Evolutionary conservation across 169 alveolate species (phyloP).

Genomic region (Eimeria necatrix): DNA sequence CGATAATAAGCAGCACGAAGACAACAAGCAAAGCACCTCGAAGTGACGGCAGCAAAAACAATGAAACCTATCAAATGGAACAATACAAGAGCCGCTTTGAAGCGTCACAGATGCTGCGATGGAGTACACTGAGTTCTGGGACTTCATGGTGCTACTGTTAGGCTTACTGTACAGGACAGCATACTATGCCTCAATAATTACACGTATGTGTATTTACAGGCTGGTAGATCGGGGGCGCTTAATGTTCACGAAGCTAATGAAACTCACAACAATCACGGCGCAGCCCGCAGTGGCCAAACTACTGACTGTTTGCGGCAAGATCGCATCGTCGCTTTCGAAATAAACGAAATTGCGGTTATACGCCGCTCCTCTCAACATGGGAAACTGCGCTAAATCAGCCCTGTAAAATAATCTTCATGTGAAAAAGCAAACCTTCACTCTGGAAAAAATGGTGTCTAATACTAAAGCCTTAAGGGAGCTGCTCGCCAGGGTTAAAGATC

Average conservation of each 20-base stretch:
- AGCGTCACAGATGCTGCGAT: background rate
- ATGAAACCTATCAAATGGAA: constrained; percentile 83
- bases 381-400: constrained; percentile 58
- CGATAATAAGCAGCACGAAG: constrained; percentile 85
- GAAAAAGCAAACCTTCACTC: background rate
- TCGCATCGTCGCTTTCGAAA: constrained; percentile 84
- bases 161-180: background rate
- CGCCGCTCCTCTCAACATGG: constrained; percentile 47
- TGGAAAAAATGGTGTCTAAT: too few relatives aligned
- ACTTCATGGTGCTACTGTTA: background rate
- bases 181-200: too few relatives aligned
- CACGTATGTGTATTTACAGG: too few relatives aligned
- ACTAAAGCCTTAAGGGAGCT: too few relatives aligned
- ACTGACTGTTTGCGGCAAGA: constrained; percentile 83
- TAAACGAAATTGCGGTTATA: constrained; percentile 81
- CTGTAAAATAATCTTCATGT: background rate
- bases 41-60: constrained; percentile 86
- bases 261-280: constrained; percentile 85
- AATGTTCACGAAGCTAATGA: too few relatives aligned
- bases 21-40: constrained; percentile 87
- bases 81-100: background rate
- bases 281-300: constrained; percentile 85
- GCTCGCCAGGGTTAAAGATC: too few relatives aligned
- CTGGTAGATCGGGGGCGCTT: too few relatives aligned
- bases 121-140: too few relatives aligned